Base-by-base conservation (phyloP, 2,329 filamentous ascomycete species). In the Fusarium guadeloupense region DNA sequence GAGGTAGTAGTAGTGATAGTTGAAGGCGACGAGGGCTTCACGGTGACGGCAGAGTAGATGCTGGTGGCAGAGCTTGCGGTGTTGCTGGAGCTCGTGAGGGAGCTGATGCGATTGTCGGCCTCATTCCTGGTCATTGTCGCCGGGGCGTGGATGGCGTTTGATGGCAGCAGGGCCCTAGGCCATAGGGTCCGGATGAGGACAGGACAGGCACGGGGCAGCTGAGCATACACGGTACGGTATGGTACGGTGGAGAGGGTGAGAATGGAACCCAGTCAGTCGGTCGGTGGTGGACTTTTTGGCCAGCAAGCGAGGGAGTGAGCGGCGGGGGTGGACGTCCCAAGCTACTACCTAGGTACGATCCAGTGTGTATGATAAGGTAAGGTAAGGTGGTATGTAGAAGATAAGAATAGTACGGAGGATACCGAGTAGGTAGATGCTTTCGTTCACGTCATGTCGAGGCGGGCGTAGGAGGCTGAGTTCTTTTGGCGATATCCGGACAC, bases 51-150 rank as follows among this genome's bases (percentile, higher is more conserved):
- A 59, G 88, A 90, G 69, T 84, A 83, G 76, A 83, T 85, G 78
- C 87, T 33, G 14, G 39, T 49, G 14, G 20, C 28, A 7, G 28
- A 44, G 23, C 39, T 23, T 21, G 14, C 13, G 16, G 9, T 44
- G 46, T 19, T 85, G 78, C 83, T 87, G 62, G 66, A 69, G 69
- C 71, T 74, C 69, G 74, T 73, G 59, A 70, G 51, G 45, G 75
- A 76, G 74, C 72, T 75, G 82, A 89, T 84, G 77, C 87, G 88
- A 77, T 81, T 81, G 70, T 77, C 77, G 70, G 80, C 78, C 74
- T 90, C 87, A 79, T 88, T 85, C 77, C 83, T 85, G 77, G 87
- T 85, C 89, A 91, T 91, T 76, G 77, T 85, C 77, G 76, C 76
- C 74, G 69, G 64, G 69, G 69, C 69, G 70, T 73, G 65, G 69